phyloP scores from a whole-genome alignment of 371 early-diverging fungal species.

The Fennellomyces sp. region DNA sequence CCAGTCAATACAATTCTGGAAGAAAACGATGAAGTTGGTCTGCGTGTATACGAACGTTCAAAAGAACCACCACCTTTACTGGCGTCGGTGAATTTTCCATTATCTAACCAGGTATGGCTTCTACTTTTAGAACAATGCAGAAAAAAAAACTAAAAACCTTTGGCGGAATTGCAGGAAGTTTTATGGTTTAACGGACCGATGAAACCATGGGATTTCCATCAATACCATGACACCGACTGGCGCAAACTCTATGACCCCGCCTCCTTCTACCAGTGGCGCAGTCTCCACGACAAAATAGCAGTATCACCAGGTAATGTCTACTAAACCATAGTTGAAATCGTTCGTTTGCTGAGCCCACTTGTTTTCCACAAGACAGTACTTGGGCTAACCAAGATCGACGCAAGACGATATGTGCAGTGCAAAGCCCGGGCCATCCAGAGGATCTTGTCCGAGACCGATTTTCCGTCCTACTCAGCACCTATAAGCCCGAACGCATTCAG shows the following conservation, averaged over 20 bases:
- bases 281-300: slow-evolving; percentile 14
- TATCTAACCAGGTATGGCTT: not conserved
- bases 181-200: slow-evolving; percentile 21
- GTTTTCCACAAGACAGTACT: slow-evolving; percentile 7
- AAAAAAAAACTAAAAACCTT: not conserved
- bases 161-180: slow-evolving; percentile 13
- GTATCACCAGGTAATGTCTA: slow-evolving; percentile 10
- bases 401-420: slow-evolving; percentile 18
- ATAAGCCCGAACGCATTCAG: slow-evolving; percentile 49
- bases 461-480: slow-evolving; percentile 51
- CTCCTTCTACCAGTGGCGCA: slow-evolving; percentile 37
- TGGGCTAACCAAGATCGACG: slow-evolving; percentile 24
- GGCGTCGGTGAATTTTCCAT: not conserved
- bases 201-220: slow-evolving; percentile 41
- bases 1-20: slow-evolving; percentile 14
- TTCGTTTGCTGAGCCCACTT: not conserved
- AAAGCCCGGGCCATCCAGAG: not conserved
- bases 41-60: not conserved
- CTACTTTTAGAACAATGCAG: not conserved
- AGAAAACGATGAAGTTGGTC: not conserved
- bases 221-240: slow-evolving; percentile 30
- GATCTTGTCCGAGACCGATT: slow-evolving; percentile 35
- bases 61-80: not conserved
- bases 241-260: slow-evolving; percentile 24
- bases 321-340: not conserved